phyloP scores from a whole-genome alignment of 371 early-diverging fungal species.

The Conidiobolus incongruus region DNA sequence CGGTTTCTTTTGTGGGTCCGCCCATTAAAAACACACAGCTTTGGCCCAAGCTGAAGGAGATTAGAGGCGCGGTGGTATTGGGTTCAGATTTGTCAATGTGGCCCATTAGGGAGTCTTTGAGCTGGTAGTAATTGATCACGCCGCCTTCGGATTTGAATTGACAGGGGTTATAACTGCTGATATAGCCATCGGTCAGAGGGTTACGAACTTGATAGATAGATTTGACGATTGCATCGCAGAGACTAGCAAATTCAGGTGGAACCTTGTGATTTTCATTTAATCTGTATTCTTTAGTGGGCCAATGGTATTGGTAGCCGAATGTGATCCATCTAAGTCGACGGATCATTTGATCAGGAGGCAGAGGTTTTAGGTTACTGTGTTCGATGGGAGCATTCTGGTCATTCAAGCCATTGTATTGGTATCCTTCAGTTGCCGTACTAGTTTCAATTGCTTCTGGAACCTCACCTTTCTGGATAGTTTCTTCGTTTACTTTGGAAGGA shows the following conservation, averaged over 20 bases:
- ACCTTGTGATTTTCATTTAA: constrained; percentile 24
- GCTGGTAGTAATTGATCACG: constrained; percentile 81
- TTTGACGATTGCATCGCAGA: constrained; percentile 29
- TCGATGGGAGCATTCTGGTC: constrained; percentile 8
- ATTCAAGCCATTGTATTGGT: constrained; percentile 5
- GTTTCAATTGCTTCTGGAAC: constrained; percentile 3
- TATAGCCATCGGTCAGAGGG: constrained; percentile 6
- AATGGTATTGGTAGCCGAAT: constrained; percentile 79
- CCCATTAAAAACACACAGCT: constrained; percentile 64
- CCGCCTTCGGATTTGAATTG: constrained; percentile 72
- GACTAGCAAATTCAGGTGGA: constrained; percentile 22
- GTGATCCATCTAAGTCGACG: constrained; percentile 66
- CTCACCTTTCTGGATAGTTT: not conserved
- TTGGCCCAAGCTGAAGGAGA: constrained; percentile 60
- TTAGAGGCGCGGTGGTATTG: constrained; percentile 71
- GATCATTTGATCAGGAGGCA: constrained; percentile 22
- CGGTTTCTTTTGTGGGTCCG: constrained; percentile 27
- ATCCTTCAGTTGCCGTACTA: constrained; percentile 5
- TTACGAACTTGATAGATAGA: constrained; percentile 20
- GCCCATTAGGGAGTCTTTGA: constrained; percentile 64
- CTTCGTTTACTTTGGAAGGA: constrained; percentile 7
- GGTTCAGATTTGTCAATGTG: constrained; percentile 87
- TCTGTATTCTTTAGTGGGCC: constrained; percentile 53
- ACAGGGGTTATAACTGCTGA: constrained; percentile 20
- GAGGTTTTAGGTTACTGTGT: constrained; percentile 7